Evolutionary conservation across 2,329 filamentous ascomycete genomes (phyloP).

Genomic region (Cordyceps militaris): DNA sequence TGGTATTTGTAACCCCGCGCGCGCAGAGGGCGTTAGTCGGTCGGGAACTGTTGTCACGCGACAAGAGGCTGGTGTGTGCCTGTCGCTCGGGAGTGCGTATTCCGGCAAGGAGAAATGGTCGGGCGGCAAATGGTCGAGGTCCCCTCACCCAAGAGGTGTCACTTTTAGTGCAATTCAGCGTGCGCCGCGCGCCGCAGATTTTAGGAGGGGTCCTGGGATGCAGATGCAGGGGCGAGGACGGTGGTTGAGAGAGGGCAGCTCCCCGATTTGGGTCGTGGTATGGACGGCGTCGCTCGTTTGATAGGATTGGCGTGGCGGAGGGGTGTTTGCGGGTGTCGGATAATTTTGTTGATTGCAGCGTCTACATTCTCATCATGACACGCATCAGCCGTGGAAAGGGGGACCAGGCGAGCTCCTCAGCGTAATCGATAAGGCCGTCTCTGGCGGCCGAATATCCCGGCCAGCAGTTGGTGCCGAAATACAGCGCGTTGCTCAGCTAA

Average conservation of each 20-base stretch:
- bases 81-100: not conserved
- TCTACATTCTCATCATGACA: not conserved
- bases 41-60: slow-evolving; percentile 14
- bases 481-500: slow-evolving; percentile 7
- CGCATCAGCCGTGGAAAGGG: slow-evolving; percentile 1
- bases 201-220: not conserved
- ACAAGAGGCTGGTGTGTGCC: slow-evolving; percentile 9
- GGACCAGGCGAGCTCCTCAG: no score
- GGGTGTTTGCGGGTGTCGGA: not conserved
- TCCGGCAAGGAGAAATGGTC: not conserved
- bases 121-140: not conserved
- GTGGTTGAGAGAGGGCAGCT: not conserved
- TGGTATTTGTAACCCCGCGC: slow-evolving; percentile 10
- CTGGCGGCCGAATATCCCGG: not conserved
- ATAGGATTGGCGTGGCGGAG: not conserved
- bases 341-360: not conserved
- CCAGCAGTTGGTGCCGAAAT: not conserved
- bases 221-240: not conserved
- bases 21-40: slow-evolving; percentile 3
- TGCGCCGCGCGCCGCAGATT: not conserved
- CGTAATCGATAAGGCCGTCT: slow-evolving; percentile 6
- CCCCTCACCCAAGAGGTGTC: not conserved
- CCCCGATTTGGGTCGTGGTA: not conserved
- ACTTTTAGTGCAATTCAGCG: slow-evolving; percentile 7
- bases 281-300: not conserved